phyloP scores from a whole-genome alignment of 2,329 filamentous ascomycete genomes.

The Phaeoacremonium minimum region DNA sequence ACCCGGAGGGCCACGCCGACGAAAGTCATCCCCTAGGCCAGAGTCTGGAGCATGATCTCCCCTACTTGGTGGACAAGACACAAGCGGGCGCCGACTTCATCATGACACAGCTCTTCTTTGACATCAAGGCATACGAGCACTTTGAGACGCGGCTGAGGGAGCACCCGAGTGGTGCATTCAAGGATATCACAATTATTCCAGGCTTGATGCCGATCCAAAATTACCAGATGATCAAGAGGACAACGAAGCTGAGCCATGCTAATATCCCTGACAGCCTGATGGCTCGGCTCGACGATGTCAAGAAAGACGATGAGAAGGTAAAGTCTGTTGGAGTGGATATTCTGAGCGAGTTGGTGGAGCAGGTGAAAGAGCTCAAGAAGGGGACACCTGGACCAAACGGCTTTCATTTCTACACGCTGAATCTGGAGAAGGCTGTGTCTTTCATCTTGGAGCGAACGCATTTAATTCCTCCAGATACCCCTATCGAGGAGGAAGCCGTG shows the following conservation, averaged over 20 bases:
- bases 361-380: constrained; percentile 62
- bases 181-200: constrained; percentile 83
- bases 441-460: constrained; percentile 83
- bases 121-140: constrained; percentile 72
- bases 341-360: constrained; percentile 76
- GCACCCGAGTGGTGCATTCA: constrained; percentile 82
- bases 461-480: constrained; percentile 63
- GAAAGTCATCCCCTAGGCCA: constrained; percentile 74
- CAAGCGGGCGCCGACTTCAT: constrained; percentile 93
- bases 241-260: constrained; percentile 91
- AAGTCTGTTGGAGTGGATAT: constrained; percentile 80
- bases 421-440: constrained; percentile 91
- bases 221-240: constrained; percentile 91
- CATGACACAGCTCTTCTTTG: constrained; percentile 98
- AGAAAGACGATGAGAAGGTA: constrained; percentile 75
- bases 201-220: constrained; percentile 97
- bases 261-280: constrained; percentile 70
- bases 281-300: constrained; percentile 66
- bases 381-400: constrained; percentile 61
- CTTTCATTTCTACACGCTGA: constrained; percentile 97
- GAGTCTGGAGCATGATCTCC: constrained; percentile 74
- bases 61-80: constrained; percentile 86
- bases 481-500: constrained; percentile 46
- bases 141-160: constrained; percentile 75
- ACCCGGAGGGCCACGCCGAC: constrained; percentile 92